Percentiles rank a stretch among this genome's conserved stretches.
Conservation (phyloP, 192 early-diverging fungal species). For the Linnemannia zychae region DNA sequence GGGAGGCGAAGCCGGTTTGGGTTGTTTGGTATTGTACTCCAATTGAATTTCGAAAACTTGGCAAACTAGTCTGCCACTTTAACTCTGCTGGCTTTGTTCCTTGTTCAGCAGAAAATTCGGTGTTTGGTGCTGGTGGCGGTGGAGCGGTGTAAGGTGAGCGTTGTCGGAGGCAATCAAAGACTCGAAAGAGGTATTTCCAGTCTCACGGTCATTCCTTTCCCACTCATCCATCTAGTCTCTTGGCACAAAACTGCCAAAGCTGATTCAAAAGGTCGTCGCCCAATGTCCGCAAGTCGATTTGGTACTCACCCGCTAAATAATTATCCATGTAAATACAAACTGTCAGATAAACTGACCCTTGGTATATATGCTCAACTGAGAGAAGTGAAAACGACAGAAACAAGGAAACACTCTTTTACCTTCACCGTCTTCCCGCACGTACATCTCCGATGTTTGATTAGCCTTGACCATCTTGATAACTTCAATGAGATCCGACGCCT, state of each 20-base stretch:
- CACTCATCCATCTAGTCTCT: constrained; percentile 13
- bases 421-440: constrained; percentile 59
- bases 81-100: too few species aligned
- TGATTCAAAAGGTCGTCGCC: constrained; percentile 45
- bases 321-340: neutral
- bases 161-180: too few species aligned
- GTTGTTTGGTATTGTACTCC: too few species aligned
- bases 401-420: constrained; percentile 30
- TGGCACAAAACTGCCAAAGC: constrained; percentile 57
- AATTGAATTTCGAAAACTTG: too few species aligned
- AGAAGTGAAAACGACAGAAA: neutral
- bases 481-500: constrained; percentile 55
- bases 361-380: too few species aligned
- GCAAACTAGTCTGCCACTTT: too few species aligned
- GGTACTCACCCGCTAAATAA: constrained; percentile 54
- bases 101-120: too few species aligned
- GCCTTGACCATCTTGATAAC: constrained; percentile 54
- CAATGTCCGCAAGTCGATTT: constrained; percentile 57
- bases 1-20: too few species aligned
- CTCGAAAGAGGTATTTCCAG: neutral
- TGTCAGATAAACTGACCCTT: neutral
- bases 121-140: too few species aligned
- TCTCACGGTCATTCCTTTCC: neutral
- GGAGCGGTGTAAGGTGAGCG: too few species aligned
- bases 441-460: constrained; percentile 57